Evolutionary conservation across 495 filamentous ascomycete genomes (phyloP).

Genomic region (Hyaloscypha variabilis): DNA sequence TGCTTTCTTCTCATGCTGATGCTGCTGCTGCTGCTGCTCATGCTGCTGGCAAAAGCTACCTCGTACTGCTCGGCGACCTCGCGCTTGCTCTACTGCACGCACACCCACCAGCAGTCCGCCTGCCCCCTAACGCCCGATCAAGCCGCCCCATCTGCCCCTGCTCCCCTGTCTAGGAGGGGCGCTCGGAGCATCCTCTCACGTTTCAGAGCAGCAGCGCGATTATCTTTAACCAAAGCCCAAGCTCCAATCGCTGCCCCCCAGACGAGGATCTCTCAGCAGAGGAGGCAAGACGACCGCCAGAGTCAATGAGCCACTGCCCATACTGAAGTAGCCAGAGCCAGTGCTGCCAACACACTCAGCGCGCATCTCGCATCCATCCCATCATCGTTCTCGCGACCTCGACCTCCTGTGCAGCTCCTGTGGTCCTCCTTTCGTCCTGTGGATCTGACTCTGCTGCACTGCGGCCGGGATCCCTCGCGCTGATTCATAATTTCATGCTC

Average conservation of each 20-base stretch:
- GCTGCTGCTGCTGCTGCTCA: too few relatives aligned
- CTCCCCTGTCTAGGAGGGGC: neutral
- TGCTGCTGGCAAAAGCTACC: neutral
- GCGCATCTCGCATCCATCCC: neutral
- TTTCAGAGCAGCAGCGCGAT: neutral
- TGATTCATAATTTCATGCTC: constrained; percentile 1
- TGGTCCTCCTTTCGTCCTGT: neutral
- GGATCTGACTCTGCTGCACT: neutral
- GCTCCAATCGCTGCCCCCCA: neutral
- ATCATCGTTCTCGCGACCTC: too few relatives aligned
- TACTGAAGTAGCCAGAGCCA: neutral
- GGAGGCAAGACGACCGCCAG: neutral
- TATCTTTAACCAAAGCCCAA: neutral
- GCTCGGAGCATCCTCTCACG: neutral
- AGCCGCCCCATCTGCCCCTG: too few relatives aligned
- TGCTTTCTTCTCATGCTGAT: neutral
- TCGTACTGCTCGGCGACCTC: neutral
- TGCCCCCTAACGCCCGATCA: neutral
- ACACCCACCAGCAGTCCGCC: neutral
- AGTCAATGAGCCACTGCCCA: constrained; percentile 3
- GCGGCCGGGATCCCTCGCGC: neutral
- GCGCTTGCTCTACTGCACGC: neutral
- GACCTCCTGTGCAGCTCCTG: too few relatives aligned
- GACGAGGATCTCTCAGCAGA: neutral
- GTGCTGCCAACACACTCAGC: constrained; percentile 3